Base-by-base conservation (phyloP, 345 rosid species). In the Orychophragmus violaceus region DNA sequence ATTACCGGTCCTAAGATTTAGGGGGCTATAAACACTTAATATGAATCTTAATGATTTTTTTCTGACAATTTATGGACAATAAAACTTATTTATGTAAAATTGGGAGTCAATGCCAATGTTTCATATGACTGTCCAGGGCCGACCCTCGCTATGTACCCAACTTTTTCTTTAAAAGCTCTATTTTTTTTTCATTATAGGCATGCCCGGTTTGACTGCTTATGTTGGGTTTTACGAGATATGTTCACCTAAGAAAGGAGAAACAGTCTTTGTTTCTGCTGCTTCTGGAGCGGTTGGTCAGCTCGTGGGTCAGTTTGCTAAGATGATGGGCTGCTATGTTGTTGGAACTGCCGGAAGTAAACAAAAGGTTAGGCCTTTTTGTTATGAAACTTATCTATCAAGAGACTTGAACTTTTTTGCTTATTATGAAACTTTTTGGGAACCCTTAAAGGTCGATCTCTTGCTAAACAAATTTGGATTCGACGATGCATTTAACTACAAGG, bases 251-350 rank as follows among this genome's bases (percentile, higher is more conserved):
- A 68, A 77, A 66, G 88, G 85, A 21, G 88, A 83, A 19, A 50
- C 46, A 5, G 76, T 79, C 9, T 86, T 59, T 21, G 74, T 83
- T 11, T 82, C 86, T 0, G 86, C 82, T 1, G 88, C 88, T 8
- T 69, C 76, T 0, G 90, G 90, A 12, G 90, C 84, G 1, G 78
- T 81, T 24, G 86, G 86, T 39, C 85, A 83, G 76, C 83, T 83
- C 6, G 85, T 85, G 11, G 90, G 90, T 1, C 85, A 85, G 33
- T 72, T 85, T 33, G 87, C 85, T 1, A 83, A 85, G 66, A 46
- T 76, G 17, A 24, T 45, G 46, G 87, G 81, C n/a, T 85, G 87
- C 69, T 79, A 81, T 64, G 85, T 82, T 32, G 84, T 85, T 44
- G 57, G 57, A 52, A 52, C 21, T 14, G 57, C 57, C 5, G 57